Percentiles rank a stretch among this genome's conserved stretches.
phyloP scores from a whole-genome alignment of 305 asterid genomes.

The Fraxinus ornus region DNA sequence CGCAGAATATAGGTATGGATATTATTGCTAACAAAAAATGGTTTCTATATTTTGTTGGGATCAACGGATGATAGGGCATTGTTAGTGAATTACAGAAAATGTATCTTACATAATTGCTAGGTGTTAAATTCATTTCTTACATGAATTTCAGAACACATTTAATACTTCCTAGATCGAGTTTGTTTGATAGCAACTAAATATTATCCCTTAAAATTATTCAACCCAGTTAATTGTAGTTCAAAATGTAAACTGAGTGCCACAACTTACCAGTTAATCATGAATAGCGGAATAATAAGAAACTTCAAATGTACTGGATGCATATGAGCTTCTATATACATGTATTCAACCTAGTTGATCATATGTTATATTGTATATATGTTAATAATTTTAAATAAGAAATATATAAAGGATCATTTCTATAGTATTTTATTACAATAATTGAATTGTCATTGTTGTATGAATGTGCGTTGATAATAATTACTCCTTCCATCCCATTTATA shows the following conservation, averaged over 20 bases:
- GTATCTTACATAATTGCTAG: not conserved
- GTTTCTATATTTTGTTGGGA: not conserved
- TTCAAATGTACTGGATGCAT: not conserved
- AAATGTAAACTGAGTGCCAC: not conserved
- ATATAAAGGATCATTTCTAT: not conserved
- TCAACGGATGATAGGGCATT: not conserved
- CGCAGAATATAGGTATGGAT: conserved; percentile 71
- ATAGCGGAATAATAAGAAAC: not conserved
- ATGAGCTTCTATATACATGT: not conserved
- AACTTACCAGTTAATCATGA: not conserved
- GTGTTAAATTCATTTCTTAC: not conserved
- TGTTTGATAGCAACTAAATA: not conserved
- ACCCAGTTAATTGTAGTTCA: not conserved
- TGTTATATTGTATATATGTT: not conserved
- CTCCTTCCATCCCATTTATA: too few relatives aligned
- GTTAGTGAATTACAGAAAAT: not conserved
- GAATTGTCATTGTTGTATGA: not conserved
- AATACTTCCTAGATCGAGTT: not conserved
- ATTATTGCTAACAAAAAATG: conserved; percentile 1
- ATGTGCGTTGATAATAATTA: not conserved
- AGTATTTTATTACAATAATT: not conserved
- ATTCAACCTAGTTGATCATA: not conserved
- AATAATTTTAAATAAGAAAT: not conserved
- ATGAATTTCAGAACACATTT: not conserved
- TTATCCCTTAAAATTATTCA: not conserved